phyloP scores from a whole-genome alignment of 371 early-diverging fungal species.

The Saksenaea vasiformis region DNA sequence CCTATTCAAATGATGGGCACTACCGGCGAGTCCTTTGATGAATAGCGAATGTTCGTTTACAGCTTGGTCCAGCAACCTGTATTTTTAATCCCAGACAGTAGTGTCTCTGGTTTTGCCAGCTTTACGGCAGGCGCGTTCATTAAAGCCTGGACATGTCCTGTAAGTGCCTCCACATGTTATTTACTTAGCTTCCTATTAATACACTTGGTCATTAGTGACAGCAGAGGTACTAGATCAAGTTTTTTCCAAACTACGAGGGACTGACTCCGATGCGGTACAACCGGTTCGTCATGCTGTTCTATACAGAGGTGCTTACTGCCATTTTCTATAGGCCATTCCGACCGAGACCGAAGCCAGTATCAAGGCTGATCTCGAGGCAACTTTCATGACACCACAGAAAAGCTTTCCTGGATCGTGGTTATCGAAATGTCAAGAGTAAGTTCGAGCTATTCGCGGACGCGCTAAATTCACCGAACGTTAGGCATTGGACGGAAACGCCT shows the following conservation, averaged over 20 bases:
- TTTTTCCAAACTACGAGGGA: slow-evolving; percentile 11
- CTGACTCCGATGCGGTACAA: background rate
- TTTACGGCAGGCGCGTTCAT: too few species aligned
- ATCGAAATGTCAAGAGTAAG: slow-evolving; percentile 56
- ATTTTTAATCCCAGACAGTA: too few species aligned
- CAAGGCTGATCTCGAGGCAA: slow-evolving; percentile 44
- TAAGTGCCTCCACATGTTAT: too few species aligned
- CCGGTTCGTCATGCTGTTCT: background rate
- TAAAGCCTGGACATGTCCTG: too few species aligned
- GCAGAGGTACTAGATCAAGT: slow-evolving; percentile 10
- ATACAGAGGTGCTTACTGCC: background rate
- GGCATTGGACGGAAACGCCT: slow-evolving; percentile 56
- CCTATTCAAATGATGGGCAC: too few species aligned
- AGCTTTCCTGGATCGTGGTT: slow-evolving; percentile 52
- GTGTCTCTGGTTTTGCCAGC: too few species aligned
- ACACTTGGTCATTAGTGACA: background rate
- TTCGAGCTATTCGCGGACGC: background rate
- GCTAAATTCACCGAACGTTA: slow-evolving; percentile 5
- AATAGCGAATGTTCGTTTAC: too few species aligned
- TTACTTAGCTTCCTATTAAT: too few species aligned
- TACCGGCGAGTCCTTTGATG: too few species aligned
- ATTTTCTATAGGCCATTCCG: background rate
- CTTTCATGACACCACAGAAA: slow-evolving; percentile 48
- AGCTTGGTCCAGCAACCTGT: too few species aligned
- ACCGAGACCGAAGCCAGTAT: slow-evolving; percentile 22